These are phyloP conservation scores for Fusarium redolens DNA, from an alignment of 2,329 filamentous ascomycete species.

Conservation along the genomic window DNA sequence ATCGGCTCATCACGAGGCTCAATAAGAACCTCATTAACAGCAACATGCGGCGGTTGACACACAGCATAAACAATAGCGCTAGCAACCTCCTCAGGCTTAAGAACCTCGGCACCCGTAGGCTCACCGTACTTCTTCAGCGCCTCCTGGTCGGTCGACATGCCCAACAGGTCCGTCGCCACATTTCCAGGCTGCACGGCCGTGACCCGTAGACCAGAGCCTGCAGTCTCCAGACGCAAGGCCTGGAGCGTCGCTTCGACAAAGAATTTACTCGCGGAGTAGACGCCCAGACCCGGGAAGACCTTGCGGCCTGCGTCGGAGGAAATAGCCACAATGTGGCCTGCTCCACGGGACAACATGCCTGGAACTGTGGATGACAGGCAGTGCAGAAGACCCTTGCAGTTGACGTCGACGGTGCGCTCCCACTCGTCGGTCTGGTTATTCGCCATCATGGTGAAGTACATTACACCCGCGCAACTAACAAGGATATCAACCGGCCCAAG, in stretches of 20 bases:
- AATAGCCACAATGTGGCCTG: slow-evolving; percentile 81
- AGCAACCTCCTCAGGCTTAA: slow-evolving; percentile 80
- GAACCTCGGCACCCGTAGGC: slow-evolving; percentile 78
- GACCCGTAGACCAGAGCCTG: slow-evolving; percentile 77
- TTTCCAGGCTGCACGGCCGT: slow-evolving; percentile 84
- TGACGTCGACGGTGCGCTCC: slow-evolving; percentile 85
- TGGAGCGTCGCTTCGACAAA: slow-evolving; percentile 88
- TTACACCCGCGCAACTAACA: slow-evolving; percentile 84
- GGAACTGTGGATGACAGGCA: slow-evolving; percentile 77
- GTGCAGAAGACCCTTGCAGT: slow-evolving; percentile 85
- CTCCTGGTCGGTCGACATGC: slow-evolving; percentile 80
- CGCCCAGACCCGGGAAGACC: slow-evolving; percentile 82
- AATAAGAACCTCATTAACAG: slow-evolving; percentile 84
- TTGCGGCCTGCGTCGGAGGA: slow-evolving; percentile 86
- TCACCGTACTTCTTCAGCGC: slow-evolving; percentile 83
- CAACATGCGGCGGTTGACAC: slow-evolving; percentile 78
- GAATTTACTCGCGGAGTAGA: slow-evolving; percentile 87
- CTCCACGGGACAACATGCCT: slow-evolving; percentile 74
- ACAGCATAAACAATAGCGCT: slow-evolving; percentile 79
- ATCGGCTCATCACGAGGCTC: slow-evolving; percentile 82
- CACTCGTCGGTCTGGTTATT: slow-evolving; percentile 79
- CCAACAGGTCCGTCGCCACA: slow-evolving; percentile 76
- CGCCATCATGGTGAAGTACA: slow-evolving; percentile 91
- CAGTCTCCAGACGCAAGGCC: slow-evolving; percentile 78
- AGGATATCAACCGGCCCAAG: slow-evolving; percentile 82